Evolutionary conservation across 1,284 basidiomycete species (phyloP), one percentile per base, ranked within the genome.

Genomic region (Naganishia liquefaciens): DNA sequence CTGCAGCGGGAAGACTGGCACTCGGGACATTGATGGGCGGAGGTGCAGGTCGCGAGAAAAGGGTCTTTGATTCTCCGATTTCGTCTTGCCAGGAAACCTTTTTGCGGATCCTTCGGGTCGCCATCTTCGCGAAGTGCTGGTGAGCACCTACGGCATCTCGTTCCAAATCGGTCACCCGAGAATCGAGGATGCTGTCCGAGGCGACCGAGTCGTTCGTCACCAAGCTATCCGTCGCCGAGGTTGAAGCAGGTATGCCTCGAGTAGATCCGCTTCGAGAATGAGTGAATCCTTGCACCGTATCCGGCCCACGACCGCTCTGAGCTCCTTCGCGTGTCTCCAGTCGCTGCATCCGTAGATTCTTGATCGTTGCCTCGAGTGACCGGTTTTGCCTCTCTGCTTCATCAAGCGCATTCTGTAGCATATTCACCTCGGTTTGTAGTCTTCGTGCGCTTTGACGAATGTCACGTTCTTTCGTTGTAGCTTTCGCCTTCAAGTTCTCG

Each of bases 351-450:
- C 51, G 33, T 23, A 60, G 49, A 9, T 27, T 21, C 33, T 25
- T 39, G 46, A 60, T 25, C 10, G 55, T 60, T 15, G 55, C 46
- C 23, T 60, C 55, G 30, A 60, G 19, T 21, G 44, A 30, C 3
- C 53, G 50, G 28, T 60, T 65, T 33, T 65, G 63, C n/a, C 50
- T 44, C 42, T 60, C 63, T 40, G 52, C 42, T 21, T 60, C 55
- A 1, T 53, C 44, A 27, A 65, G 30, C 11, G 63, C 44, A 13
- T 49, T 57, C 13, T 65, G 42, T 15, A 46, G 40, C 15, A 55
- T 52, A 33, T 61, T 49, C 28, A 65, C 39, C 28, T 60, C 21
- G 27, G 39, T 52, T 37, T 57, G 40, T 50, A 55, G 42, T 39
- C 55, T 50, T 40, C 43, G 51, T 3, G 19, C 44, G 39, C 33